Evolutionary conservation across 2,329 filamentous ascomycete genomes (phyloP).

Genomic region (Dryadomyces sulphureus): DNA sequence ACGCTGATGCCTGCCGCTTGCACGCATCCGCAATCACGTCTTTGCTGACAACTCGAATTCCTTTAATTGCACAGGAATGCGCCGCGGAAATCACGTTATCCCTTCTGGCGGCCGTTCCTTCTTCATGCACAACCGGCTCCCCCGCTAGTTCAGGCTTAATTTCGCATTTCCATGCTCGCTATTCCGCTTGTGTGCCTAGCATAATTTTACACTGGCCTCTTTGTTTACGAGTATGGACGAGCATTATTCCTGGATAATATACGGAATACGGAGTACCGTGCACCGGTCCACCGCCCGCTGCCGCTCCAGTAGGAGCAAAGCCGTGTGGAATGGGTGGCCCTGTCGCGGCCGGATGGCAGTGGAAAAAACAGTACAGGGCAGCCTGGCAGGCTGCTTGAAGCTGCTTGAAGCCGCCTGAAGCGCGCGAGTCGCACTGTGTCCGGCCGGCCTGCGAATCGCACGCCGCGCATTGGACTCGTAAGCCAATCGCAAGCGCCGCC

Average conservation of each 20-base stretch:
- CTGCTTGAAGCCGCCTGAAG: background rate
- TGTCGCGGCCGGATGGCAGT: too few species aligned
- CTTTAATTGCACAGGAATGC: background rate
- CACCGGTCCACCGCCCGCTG: too few species aligned
- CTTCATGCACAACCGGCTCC: slow-evolving; percentile 1
- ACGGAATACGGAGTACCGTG: background rate
- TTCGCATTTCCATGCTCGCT: background rate
- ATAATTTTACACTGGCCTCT: too few species aligned
- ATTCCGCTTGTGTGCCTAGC: background rate
- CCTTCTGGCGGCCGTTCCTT: background rate
- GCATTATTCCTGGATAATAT: background rate
- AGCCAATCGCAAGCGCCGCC: too few species aligned
- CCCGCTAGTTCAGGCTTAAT: slow-evolving; percentile 2
- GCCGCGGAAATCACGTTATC: background rate
- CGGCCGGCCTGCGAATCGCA: too few species aligned
- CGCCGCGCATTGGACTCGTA: too few species aligned
- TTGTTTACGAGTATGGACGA: too few species aligned
- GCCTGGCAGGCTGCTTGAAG: too few species aligned
- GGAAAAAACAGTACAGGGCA: background rate
- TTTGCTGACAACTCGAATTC: background rate
- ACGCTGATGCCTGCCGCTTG: background rate
- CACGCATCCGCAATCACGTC: background rate
- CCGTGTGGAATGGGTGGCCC: background rate
- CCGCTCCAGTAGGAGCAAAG: background rate
- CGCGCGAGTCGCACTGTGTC: background rate